These are phyloP conservation scores for Tagetes erecta DNA, from an alignment of 129 eudicot genomes.

Conservation along the genomic window DNA sequence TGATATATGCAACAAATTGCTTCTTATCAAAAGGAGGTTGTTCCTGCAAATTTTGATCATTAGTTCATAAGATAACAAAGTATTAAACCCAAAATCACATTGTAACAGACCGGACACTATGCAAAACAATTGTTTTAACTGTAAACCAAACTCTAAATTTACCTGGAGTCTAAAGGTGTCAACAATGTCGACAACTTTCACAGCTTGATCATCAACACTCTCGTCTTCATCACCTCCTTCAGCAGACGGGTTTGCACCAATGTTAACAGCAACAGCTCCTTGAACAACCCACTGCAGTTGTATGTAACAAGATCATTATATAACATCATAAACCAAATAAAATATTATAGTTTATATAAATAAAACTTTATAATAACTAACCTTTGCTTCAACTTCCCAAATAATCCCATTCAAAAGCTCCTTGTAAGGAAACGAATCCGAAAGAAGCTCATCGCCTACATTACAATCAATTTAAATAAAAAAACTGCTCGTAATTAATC, in stretches of 20 bases:
- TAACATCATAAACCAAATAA: background rate
- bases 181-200: conserved; percentile 77
- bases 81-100: background rate
- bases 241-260: conserved; percentile 78
- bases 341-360: background rate
- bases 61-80: background rate
- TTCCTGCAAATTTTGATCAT: conserved; percentile 43
- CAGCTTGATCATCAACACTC: conserved; percentile 72
- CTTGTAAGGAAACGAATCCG: conserved; percentile 66
- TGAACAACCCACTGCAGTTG: conserved; percentile 67
- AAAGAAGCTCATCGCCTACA: conserved; percentile 77
- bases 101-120: too few relatives aligned
- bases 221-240: conserved; percentile 77
- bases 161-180: conserved; percentile 95
- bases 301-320: conserved; percentile 6
- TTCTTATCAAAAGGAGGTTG: conserved; percentile 88
- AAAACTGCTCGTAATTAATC: too few relatives aligned
- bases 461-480: background rate
- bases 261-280: conserved; percentile 69
- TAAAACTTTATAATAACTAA: background rate
- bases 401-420: conserved; percentile 58
- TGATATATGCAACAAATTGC: conserved; percentile 63
- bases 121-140: too few relatives aligned
- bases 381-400: conserved; percentile 84
- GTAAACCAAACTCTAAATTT: background rate